Evolutionary conservation across 1,139 yeast genomes (phyloP).

Genomic region (Blastobotrys buckinghamii): DNA sequence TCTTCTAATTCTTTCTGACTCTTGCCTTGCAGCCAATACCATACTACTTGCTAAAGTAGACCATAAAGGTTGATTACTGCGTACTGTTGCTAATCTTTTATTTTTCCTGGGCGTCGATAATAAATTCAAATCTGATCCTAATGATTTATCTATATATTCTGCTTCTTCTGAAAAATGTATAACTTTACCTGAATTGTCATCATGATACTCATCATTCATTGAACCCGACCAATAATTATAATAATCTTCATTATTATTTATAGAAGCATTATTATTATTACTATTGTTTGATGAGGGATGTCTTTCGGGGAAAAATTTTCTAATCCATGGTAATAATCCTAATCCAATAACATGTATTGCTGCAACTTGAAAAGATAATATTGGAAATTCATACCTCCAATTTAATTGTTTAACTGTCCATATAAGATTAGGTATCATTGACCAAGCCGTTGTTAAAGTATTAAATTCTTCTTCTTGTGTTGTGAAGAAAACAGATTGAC

Average conservation of each 20-base stretch:
- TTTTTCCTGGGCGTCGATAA: conserved; percentile 18
- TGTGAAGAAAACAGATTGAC: not conserved
- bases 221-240: not conserved
- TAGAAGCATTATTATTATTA: not conserved
- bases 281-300: not conserved
- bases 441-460: conserved; percentile 23
- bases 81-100: conserved; percentile 25
- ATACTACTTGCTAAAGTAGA: conserved; percentile 33
- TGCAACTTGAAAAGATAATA: conserved; percentile 24
- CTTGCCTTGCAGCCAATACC: conserved; percentile 34
- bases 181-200: not conserved
- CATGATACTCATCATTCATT: not conserved
- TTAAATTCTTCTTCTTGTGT: conserved; percentile 18
- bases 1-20: conserved; percentile 16
- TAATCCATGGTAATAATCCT: conserved; percentile 26
- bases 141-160: conserved; percentile 6
- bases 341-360: conserved; percentile 29
- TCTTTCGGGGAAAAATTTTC: conserved; percentile 25
- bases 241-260: not conserved
- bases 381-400: conserved; percentile 29
- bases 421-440: conserved; percentile 20
- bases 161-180: conserved; percentile 9
- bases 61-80: conserved; percentile 34
- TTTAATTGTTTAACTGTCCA: conserved; percentile 24
- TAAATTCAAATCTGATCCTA: conserved; percentile 10